Percentiles rank a stretch among this genome's conserved stretches.
These are phyloP conservation scores for Bryoglossum gracile DNA, from an alignment of 495 filamentous ascomycete genomes.

Conservation along the genomic window DNA sequence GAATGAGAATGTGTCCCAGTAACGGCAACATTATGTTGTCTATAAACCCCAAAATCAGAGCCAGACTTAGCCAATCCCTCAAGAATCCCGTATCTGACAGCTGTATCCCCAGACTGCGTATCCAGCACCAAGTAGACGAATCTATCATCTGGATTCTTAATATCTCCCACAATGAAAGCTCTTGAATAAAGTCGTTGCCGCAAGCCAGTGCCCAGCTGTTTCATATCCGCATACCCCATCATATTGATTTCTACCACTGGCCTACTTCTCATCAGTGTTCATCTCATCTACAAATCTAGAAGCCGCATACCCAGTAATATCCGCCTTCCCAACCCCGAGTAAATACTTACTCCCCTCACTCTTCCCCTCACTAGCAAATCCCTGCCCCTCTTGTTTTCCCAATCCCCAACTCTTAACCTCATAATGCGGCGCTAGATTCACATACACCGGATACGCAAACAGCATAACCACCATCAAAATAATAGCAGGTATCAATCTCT, in stretches of 20 bases:
- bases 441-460: too few species aligned
- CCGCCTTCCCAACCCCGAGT: slow-evolving; percentile 87
- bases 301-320: slow-evolving; percentile 72
- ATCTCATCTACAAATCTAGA: too few species aligned
- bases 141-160: slow-evolving; percentile 55
- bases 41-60: slow-evolving; percentile 63
- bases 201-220: slow-evolving; percentile 79
- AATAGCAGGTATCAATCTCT: too few species aligned
- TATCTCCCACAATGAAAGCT: slow-evolving; percentile 79
- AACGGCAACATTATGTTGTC: slow-evolving; percentile 78
- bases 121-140: slow-evolving; percentile 89
- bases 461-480: slow-evolving; percentile 5
- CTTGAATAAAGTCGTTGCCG: slow-evolving; percentile 86
- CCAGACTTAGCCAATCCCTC: slow-evolving; percentile 61
- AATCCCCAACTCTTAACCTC: too few species aligned
- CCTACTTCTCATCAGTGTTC: too few species aligned
- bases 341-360: slow-evolving; percentile 50
- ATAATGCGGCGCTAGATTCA: too few species aligned
- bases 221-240: slow-evolving; percentile 88
- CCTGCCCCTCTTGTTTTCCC: too few species aligned
- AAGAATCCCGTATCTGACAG: slow-evolving; percentile 77
- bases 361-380: background rate
- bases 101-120: slow-evolving; percentile 85
- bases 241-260: slow-evolving; percentile 88
- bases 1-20: slow-evolving; percentile 93